These are phyloP conservation scores for Delitschia confertaspora DNA, from an alignment of 495 filamentous ascomycete genomes.

Conservation along the genomic window DNA sequence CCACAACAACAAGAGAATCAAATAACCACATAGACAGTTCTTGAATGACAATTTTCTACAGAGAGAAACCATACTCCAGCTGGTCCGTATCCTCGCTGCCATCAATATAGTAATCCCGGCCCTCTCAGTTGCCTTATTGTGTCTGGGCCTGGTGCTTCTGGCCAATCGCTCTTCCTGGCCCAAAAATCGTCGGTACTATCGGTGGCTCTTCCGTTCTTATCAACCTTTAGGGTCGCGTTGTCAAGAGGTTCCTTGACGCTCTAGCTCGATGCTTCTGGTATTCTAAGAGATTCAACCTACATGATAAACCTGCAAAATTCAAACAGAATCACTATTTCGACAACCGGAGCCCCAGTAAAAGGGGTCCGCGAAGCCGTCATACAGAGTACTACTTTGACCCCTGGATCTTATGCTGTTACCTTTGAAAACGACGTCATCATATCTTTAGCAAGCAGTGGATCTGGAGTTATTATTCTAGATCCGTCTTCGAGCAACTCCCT, in stretches of 20 bases:
- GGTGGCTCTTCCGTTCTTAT: conserved; percentile 6
- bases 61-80: not conserved
- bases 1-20: no score
- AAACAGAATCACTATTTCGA: conserved; percentile 10
- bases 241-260: conserved; percentile 6
- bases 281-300: conserved; percentile 5
- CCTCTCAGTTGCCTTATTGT: not conserved
- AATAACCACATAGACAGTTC: not conserved
- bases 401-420: conserved; percentile 7
- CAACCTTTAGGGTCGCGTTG: not conserved
- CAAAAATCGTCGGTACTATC: conserved; percentile 14
- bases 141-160: not conserved
- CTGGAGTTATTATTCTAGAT: conserved; percentile 7
- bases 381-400: conserved; percentile 1
- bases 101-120: not conserved
- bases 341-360: not conserved
- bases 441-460: conserved; percentile 5
- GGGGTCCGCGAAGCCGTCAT: conserved; percentile 7
- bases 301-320: conserved; percentile 10
- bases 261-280: conserved; percentile 5
- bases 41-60: not conserved
- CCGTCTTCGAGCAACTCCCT: conserved; percentile 1
- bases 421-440: conserved; percentile 8
- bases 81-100: not conserved
- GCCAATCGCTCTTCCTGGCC: not conserved